Conservation (phyloP, 2,329 filamentous ascomycete genomes). For the Sordariomycetes sp. region DNA sequence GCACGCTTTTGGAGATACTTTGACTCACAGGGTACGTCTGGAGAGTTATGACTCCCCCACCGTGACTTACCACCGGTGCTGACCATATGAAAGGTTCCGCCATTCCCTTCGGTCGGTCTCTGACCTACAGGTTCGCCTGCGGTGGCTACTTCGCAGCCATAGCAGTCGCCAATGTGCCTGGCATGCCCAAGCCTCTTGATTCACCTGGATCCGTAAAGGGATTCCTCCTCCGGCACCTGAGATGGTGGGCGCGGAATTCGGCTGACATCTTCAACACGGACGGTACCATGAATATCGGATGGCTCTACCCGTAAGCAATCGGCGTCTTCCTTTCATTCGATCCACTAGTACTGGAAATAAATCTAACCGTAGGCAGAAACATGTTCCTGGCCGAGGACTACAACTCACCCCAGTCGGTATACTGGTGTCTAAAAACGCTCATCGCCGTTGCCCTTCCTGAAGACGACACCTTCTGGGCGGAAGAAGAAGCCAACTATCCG, state of each 20-base stretch:
- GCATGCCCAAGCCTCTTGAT: constrained; percentile 20
- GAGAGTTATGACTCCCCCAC: too few relatives aligned
- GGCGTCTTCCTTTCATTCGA: too few relatives aligned
- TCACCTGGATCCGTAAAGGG: constrained; percentile 29
- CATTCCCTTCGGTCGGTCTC: constrained; percentile 35
- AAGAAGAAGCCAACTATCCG: constrained; percentile 17
- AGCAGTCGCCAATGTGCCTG: constrained; percentile 24
- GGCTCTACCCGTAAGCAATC: constrained; percentile 14
- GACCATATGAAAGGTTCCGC: constrained; percentile 22
- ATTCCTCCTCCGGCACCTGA: constrained; percentile 31
- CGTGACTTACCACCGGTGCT: neutral
- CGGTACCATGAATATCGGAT: constrained; percentile 33
- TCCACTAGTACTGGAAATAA: neutral
- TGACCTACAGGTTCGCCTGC: constrained; percentile 37
- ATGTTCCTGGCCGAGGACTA: constrained; percentile 43
- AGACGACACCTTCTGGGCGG: constrained; percentile 29
- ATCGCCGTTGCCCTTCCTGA: constrained; percentile 22
- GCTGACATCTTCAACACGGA: constrained; percentile 31
- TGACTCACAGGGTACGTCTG: constrained; percentile 21
- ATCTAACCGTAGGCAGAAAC: constrained; percentile 15
- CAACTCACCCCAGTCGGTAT: constrained; percentile 41
- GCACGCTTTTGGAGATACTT: constrained; percentile 32
- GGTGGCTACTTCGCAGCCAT: constrained; percentile 32
- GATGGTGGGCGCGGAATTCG: constrained; percentile 30
- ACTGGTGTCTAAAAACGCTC: constrained; percentile 39